phyloP scores from a whole-genome alignment of 108 stramenopile genomes.

The Poteriospumella lacustris region DNA sequence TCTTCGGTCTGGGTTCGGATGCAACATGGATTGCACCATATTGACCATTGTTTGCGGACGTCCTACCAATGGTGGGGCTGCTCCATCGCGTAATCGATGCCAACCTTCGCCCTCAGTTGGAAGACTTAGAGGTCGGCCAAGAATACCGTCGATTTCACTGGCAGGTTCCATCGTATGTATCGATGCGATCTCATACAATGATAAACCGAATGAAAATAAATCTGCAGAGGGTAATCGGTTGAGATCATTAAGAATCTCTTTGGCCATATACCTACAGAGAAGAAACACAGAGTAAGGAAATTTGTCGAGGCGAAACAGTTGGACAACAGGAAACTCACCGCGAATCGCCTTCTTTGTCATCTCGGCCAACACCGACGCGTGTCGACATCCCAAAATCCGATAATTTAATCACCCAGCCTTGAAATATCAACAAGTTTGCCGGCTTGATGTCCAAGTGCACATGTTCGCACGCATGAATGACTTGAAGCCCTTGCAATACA shows the following conservation, averaged over 20 bases:
- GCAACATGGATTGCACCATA: no score
- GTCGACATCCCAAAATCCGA: slow-evolving; percentile 3
- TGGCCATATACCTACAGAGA: not conserved
- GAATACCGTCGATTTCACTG: no score
- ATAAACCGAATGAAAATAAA: slow-evolving; percentile 8
- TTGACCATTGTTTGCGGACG: no score
- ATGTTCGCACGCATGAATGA: not conserved
- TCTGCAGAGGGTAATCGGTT: not conserved
- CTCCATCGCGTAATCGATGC: no score
- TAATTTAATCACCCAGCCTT: not conserved
- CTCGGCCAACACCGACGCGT: not conserved
- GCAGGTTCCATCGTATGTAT: no score
- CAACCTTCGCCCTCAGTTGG: no score
- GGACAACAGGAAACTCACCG: not conserved
- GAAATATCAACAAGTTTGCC: slow-evolving; percentile 2
- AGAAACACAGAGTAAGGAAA: not conserved
- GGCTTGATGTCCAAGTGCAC: slow-evolving; percentile 21
- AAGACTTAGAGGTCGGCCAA: no score
- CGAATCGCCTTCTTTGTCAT: slow-evolving; percentile 11
- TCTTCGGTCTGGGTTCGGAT: no score
- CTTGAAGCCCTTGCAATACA: not conserved
- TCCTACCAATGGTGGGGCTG: no score
- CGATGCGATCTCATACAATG: not conserved
- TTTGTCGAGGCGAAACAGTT: no score
- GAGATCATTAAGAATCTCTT: not conserved